These are phyloP conservation scores for Biscutella laevigata DNA, from an alignment of 441 rosid genomes.

Conservation along the genomic window DNA sequence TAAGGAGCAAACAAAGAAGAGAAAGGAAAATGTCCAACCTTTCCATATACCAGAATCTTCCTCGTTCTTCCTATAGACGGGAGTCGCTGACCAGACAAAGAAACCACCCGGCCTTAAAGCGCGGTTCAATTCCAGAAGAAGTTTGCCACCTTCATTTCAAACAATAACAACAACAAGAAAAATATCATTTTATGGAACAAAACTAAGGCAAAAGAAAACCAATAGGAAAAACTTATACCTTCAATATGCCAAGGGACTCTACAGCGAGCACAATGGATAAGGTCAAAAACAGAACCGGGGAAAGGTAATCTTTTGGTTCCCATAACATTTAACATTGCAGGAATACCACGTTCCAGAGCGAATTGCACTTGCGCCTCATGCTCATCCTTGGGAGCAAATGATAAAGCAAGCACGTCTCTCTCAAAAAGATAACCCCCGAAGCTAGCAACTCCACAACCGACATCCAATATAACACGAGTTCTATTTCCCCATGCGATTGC, in stretches of 20 bases:
- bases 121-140: conserved; percentile 58
- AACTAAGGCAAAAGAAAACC: not conserved
- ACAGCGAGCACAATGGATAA: conserved; percentile 68
- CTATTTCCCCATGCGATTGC: conserved; percentile 43
- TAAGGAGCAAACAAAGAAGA: not conserved
- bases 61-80: conserved; percentile 46
- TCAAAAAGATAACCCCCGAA: conserved; percentile 62
- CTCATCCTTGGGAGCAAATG: conserved; percentile 68
- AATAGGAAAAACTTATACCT: too few relatives aligned
- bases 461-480: conserved; percentile 52
- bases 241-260: conserved; percentile 63
- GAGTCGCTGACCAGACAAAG: conserved; percentile 72
- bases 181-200: not conserved
- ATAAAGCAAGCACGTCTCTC: conserved; percentile 51
- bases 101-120: conserved; percentile 66
- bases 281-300: conserved; percentile 53
- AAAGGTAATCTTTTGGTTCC: conserved; percentile 64
- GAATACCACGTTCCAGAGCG: conserved; percentile 63
- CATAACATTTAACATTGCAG: conserved; percentile 50
- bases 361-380: conserved; percentile 67
- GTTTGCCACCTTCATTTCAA: conserved; percentile 44
- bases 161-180: not conserved
- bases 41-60: conserved; percentile 63
- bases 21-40: conserved; percentile 22
- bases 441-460: conserved; percentile 73